Conservation (phyloP, 345 rosid genomes). For the Sisymbrium irio region DNA sequence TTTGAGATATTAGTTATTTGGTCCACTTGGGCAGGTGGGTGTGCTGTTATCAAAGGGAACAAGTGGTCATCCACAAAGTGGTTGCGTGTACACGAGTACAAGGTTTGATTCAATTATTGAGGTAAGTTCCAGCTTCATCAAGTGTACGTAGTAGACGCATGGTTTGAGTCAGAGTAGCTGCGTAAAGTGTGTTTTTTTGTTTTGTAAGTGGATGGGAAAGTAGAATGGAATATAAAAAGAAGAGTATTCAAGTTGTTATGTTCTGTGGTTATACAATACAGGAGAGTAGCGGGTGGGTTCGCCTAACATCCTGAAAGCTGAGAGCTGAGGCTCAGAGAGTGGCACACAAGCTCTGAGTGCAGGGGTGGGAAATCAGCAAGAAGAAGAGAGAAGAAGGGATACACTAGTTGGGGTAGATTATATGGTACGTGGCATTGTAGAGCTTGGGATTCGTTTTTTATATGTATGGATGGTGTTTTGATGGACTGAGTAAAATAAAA, state of each 20-base stretch:
- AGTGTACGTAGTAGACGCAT: not conserved
- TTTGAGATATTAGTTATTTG: not conserved
- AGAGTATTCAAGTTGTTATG: not conserved
- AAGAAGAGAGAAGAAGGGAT: not conserved
- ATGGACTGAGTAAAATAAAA: slow-evolving; percentile 2
- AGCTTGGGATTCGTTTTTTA: not conserved
- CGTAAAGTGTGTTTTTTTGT: not conserved
- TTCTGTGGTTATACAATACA: not conserved
- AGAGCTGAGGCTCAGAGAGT: not conserved
- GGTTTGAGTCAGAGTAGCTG: not conserved
- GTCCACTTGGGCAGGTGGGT: slow-evolving; percentile 62
- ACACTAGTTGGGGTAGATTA: not conserved
- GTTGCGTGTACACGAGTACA: slow-evolving; percentile 79
- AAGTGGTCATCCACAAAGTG: slow-evolving; percentile 99
- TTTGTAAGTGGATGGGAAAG: not conserved
- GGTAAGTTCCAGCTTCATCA: slow-evolving; percentile 4
- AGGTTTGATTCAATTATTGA: slow-evolving; percentile 35
- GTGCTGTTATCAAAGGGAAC: slow-evolving; percentile 86
- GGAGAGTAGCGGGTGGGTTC: not conserved
- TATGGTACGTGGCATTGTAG: not conserved
- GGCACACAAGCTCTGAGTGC: not conserved
- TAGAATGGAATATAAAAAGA: not conserved
- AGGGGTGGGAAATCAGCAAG: not conserved
- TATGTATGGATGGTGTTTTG: not conserved
- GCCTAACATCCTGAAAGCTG: not conserved